These are phyloP conservation scores for Cerioporus squamosus DNA, from an alignment of 1,284 basidiomycete genomes.

Conservation along the genomic window DNA sequence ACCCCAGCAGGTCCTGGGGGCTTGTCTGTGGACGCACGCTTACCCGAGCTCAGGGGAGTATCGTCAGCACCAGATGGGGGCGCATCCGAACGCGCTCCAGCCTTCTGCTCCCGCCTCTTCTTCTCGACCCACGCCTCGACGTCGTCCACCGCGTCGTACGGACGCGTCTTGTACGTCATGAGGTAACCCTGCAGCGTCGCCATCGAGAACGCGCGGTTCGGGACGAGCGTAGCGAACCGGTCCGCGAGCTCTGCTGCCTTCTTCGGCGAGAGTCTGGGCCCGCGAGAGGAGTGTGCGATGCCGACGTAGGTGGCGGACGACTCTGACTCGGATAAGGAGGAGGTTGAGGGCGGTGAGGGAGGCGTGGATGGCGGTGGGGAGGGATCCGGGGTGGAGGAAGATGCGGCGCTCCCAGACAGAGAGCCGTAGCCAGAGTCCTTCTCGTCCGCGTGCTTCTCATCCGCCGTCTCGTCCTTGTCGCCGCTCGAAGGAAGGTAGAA, in stretches of 20 bases:
- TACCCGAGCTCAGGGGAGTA: not conserved
- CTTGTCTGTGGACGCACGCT: too few species aligned
- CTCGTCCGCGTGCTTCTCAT: constrained; percentile 8
- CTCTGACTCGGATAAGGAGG: constrained; percentile 19
- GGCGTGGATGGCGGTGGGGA: not conserved
- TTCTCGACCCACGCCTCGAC: constrained; percentile 32
- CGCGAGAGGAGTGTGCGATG: constrained; percentile 35
- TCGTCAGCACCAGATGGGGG: not conserved
- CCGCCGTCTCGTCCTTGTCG: constrained; percentile 4
- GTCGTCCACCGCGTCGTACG: constrained; percentile 55
- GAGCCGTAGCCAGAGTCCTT: constrained; percentile 26
- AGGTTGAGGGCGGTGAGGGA: constrained; percentile 1
- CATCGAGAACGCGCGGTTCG: constrained; percentile 74
- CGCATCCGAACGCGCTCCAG: not conserved
- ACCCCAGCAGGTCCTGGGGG: too few species aligned
- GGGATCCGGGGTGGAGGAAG: not conserved
- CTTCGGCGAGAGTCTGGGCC: constrained; percentile 38
- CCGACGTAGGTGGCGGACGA: constrained; percentile 31
- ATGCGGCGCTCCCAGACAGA: constrained; percentile 1
- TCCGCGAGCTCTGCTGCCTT: constrained; percentile 51
- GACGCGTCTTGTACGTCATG: constrained; percentile 70
- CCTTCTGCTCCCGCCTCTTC: constrained; percentile 27
- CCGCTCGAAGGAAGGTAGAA: constrained; percentile 58
- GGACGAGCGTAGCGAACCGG: constrained; percentile 60
- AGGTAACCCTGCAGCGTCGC: constrained; percentile 77